Evolutionary conservation across 2,329 filamentous ascomycete genomes (phyloP).

Genomic region (Tolypocladium cylindrosporum): DNA sequence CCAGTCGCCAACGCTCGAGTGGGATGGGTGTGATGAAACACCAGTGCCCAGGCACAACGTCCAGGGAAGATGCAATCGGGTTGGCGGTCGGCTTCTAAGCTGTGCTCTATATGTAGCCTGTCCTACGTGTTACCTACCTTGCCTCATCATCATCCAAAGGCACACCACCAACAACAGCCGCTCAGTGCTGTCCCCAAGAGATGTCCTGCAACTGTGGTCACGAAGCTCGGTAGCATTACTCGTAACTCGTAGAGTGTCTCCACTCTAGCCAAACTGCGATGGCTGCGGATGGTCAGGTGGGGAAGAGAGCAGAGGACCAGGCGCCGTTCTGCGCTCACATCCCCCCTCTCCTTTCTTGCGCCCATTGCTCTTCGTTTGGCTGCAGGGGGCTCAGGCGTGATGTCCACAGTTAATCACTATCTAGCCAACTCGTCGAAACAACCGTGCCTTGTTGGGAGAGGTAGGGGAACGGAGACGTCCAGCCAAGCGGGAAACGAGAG

Average conservation of each 20-base stretch:
- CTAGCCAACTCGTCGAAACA: neutral
- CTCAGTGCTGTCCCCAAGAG: too few relatives aligned
- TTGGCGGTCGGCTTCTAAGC: neutral
- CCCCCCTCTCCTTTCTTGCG: neutral
- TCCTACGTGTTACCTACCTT: too few relatives aligned
- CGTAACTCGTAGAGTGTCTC: too few relatives aligned
- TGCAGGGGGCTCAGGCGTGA: neutral
- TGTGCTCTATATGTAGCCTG: too few relatives aligned
- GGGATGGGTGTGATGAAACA: neutral
- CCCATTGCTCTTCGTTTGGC: neutral
- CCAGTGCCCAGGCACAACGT: neutral
- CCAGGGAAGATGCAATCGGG: neutral
- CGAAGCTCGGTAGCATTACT: neutral
- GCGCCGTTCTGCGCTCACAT: slow-evolving; percentile 8
- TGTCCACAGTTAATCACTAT: neutral
- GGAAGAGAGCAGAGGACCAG: neutral
- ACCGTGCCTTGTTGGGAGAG: neutral
- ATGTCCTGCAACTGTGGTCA: neutral
- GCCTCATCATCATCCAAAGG: too few relatives aligned
- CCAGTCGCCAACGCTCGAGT: neutral
- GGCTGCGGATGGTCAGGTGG: neutral
- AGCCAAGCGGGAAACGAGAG: neutral
- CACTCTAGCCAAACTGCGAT: neutral
- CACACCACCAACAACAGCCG: too few relatives aligned
- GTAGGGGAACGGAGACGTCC: neutral